phyloP scores from a whole-genome alignment of 1,284 basidiomycete genomes.

The Rhodotorula sp. region DNA sequence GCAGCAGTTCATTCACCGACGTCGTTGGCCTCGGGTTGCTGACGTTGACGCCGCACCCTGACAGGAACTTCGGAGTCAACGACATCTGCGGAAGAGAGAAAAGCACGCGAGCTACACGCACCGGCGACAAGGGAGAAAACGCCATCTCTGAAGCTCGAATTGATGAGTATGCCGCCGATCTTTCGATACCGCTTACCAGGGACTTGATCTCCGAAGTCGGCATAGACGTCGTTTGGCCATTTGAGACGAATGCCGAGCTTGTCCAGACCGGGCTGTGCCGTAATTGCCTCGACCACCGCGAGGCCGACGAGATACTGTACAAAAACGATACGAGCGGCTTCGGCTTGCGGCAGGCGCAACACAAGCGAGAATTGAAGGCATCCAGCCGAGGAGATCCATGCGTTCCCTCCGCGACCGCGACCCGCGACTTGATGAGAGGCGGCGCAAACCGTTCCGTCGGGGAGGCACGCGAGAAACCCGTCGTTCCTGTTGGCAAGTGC shows the following conservation, averaged over 20 bases:
- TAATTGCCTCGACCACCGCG: slow-evolving; percentile 81
- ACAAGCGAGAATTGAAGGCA: slow-evolving; percentile 84
- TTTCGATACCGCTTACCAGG: slow-evolving; percentile 57
- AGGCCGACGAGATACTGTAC: slow-evolving; percentile 92
- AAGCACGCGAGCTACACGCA: slow-evolving; percentile 49
- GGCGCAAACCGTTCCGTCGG: slow-evolving; percentile 72
- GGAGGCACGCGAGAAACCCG: slow-evolving; percentile 65
- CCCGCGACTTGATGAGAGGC: slow-evolving; percentile 85
- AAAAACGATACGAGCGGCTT: slow-evolving; percentile 75
- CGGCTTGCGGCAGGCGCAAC: slow-evolving; percentile 61
- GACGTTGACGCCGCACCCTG: slow-evolving; percentile 88
- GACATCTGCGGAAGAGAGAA: not conserved
- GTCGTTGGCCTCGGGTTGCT: slow-evolving; percentile 78
- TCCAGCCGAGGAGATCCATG: slow-evolving; percentile 89
- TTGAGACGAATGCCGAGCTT: slow-evolving; percentile 70
- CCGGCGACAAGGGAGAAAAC: slow-evolving; percentile 77
- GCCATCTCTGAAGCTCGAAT: slow-evolving; percentile 73
- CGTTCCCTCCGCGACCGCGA: slow-evolving; percentile 81
- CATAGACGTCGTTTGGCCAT: slow-evolving; percentile 98
- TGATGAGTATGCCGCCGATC: slow-evolving; percentile 87
- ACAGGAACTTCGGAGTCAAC: not conserved
- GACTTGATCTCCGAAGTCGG: slow-evolving; percentile 53
- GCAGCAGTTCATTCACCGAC: slow-evolving; percentile 69
- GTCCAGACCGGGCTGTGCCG: slow-evolving; percentile 46
- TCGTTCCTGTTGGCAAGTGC: slow-evolving; percentile 63